These are phyloP conservation scores for Macrolepiota fuliginosa DNA, from an alignment of 768 basidiomycete species.

Conservation along the genomic window DNA sequence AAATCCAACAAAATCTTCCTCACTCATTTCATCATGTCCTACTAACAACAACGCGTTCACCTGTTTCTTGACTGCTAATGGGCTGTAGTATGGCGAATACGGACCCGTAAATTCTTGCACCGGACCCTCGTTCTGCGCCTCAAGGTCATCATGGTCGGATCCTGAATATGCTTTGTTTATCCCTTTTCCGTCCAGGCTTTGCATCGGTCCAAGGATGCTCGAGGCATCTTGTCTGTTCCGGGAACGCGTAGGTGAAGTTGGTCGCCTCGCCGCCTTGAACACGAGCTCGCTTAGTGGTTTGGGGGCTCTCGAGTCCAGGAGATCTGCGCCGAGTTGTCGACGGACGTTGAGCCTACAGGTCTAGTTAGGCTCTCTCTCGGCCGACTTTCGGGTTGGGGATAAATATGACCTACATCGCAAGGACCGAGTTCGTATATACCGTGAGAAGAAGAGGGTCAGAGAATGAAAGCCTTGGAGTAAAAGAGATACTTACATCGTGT, in stretches of 20 bases:
- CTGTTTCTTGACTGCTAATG: background rate
- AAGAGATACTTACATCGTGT: conserved; percentile 24
- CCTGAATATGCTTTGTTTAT: background rate
- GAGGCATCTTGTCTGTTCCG: background rate
- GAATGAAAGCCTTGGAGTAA: background rate
- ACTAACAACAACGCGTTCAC: background rate
- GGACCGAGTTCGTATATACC: conserved; percentile 20
- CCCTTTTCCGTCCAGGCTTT: background rate
- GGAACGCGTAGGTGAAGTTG: background rate
- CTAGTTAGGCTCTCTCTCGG: background rate
- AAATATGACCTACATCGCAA: conserved; percentile 16
- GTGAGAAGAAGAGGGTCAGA: background rate
- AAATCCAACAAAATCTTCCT: background rate
- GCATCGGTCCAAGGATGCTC: background rate
- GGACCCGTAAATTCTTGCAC: too few relatives aligned
- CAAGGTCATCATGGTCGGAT: background rate
- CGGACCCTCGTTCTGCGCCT: background rate
- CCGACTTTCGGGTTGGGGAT: background rate
- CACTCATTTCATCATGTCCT: background rate
- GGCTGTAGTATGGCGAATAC: conserved; percentile 4
- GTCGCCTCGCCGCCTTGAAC: background rate
- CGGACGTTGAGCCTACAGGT: background rate
- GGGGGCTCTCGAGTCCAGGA: background rate
- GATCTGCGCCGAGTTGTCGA: background rate
- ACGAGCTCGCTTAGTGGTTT: background rate